A percentile compares a stretch with the other conserved stretches of the same genome.
Conservation (phyloP, 2,329 filamentous ascomycete species). For the Epichloe uncinata region DNA sequence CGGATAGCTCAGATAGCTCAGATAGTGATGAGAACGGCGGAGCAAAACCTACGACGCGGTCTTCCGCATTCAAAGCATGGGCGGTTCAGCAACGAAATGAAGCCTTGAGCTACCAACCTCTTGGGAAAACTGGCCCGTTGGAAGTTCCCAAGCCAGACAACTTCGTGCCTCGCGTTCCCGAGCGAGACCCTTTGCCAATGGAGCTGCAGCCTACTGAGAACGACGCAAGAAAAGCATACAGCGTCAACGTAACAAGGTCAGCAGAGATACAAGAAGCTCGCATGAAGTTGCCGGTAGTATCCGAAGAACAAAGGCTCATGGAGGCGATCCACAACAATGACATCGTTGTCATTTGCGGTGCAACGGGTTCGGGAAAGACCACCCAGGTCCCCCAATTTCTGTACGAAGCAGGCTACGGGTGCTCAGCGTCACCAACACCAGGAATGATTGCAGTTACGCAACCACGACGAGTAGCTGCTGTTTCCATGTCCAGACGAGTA, state of each 20-base stretch:
- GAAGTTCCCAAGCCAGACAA: conserved; percentile 44
- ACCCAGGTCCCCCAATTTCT: conserved; percentile 95
- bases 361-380: conserved; percentile 94
- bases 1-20: conserved; percentile 15
- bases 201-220: conserved; percentile 51
- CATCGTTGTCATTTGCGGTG: conserved; percentile 81
- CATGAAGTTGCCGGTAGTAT: conserved; percentile 74
- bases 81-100: conserved; percentile 77
- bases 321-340: conserved; percentile 90
- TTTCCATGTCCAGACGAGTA: conserved; percentile 93
- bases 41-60: conserved; percentile 20
- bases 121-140: conserved; percentile 27
- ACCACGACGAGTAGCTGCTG: conserved; percentile 83
- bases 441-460: conserved; percentile 95
- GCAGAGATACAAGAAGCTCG: conserved; percentile 66
- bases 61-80: conserved; percentile 83
- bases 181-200: conserved; percentile 56
- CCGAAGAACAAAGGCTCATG: conserved; percentile 96
- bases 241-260: conserved; percentile 55
- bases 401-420: conserved; percentile 85
- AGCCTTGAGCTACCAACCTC: conserved; percentile 52
- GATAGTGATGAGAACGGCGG: conserved; percentile 15
- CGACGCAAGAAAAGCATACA: conserved; percentile 57
- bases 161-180: conserved; percentile 53
- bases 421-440: conserved; percentile 61